Evolutionary conservation across 805 yeast genomes (phyloP), one percentile per base, ranked within the genome.

Genomic region (Wickerhamia fluorescens): DNA sequence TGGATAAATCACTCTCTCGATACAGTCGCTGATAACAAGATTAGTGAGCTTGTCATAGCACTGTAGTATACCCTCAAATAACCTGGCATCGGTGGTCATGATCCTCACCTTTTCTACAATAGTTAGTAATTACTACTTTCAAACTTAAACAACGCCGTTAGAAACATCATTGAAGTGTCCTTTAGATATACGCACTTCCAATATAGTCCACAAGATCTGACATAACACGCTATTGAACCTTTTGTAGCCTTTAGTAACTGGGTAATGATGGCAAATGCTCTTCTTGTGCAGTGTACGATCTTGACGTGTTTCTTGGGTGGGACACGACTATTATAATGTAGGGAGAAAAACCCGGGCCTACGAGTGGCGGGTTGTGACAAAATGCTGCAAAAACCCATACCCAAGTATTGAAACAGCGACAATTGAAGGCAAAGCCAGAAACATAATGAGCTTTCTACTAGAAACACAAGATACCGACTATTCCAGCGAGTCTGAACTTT

Each of bases 21-120:
- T 48, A 11, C 79, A 66, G 23, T 63, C 52, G 3, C 72, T 54
- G 23, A 80, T 51, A 22, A 79, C 58, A 20, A 81, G 44, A 44
- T 81, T 81, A 14, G 82, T 71, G 25, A 73, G 61, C 37, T 75
- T 72, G 48, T 81, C 89, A 42, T 61, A 79, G 5, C 88, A 86
- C 38, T 55, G 56, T 14, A 63, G 53, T 13, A 44, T 49, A 4
- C 70, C 70, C 41, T 61, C 67, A 24, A 70, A 60, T 29, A 67
- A 58, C 27, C 72, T 56, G 7, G 79, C 82, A 38, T 73, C 79
- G 5, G 75, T 60, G 3, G 79, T 73, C 25, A 76, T 54, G 17
- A 75, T 64, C 30, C 74, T 67, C 9, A 76, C 76, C 38, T 58
- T 58, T 40, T 68, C 74, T 57, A 36, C 14, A 36, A 32, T 24